phyloP scores from a whole-genome alignment of 2,329 filamentous ascomycete species.

The Penicillium sp. region DNA sequence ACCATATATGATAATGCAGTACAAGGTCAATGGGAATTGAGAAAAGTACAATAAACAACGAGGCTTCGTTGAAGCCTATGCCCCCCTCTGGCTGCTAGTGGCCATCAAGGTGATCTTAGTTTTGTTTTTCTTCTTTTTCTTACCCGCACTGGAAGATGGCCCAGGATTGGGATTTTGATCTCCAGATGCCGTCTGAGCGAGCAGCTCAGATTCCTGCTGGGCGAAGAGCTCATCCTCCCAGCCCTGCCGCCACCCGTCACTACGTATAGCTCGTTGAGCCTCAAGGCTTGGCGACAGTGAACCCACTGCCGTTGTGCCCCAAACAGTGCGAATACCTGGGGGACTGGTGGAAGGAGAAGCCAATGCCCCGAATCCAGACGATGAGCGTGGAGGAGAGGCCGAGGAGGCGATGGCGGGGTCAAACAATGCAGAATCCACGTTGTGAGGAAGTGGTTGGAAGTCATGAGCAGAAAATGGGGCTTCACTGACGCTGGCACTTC shows the following conservation, averaged over 20 bases:
- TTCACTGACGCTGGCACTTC: constrained; percentile 32
- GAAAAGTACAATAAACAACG: background rate
- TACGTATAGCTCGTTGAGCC: constrained; percentile 42
- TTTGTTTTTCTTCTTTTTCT: constrained; percentile 65
- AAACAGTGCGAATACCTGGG: constrained; percentile 74
- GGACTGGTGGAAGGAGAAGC: constrained; percentile 81
- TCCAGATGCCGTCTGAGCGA: constrained; percentile 49
- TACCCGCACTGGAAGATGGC: constrained; percentile 38
- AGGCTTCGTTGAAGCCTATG: constrained; percentile 36
- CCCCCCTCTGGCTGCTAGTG: constrained; percentile 60
- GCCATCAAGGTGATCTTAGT: constrained; percentile 71
- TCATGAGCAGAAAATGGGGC: constrained; percentile 60
- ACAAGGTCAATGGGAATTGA: background rate
- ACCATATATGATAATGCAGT: constrained; percentile 1
- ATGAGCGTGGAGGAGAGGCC: constrained; percentile 44
- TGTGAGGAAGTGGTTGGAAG: constrained; percentile 61
- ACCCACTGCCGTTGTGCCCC: constrained; percentile 76
- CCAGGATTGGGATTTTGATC: constrained; percentile 15
- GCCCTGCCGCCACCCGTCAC: constrained; percentile 85
- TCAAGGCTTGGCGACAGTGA: constrained; percentile 58
- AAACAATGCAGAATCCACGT: constrained; percentile 26
- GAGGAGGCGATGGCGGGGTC: constrained; percentile 38
- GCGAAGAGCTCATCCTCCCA: constrained; percentile 75
- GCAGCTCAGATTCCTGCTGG: constrained; percentile 55
- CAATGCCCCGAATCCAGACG: constrained; percentile 53